Evolutionary conservation across 768 basidiomycete genomes (phyloP), one percentile per base, ranked within the genome.

Genomic region (Termitomyces eurrhizus): DNA sequence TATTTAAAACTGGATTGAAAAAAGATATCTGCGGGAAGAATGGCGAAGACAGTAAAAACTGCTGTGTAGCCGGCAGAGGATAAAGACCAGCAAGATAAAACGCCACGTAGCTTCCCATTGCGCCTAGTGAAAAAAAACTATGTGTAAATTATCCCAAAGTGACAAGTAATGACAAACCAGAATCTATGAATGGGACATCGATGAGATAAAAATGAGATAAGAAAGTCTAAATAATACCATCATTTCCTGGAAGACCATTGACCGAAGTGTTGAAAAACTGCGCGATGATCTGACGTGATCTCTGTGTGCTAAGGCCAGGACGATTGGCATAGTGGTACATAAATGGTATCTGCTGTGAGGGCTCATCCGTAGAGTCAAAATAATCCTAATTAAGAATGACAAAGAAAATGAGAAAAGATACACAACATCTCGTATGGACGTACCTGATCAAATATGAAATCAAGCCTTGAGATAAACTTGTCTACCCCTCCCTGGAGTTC

Each of bases 321-420:
- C 75, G 73, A 67, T 86, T 80, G 2, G 82, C 85, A 64, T 88
- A 88, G 71, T 88, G 85, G 65, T 86, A 87, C 85, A 87, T 87
- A 69, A 80, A 85, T 0, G 85, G 85, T 64, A 88, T 87, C 64
- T 86, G 84, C 64, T 86, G 84, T 3, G 85, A 86, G 0, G 85
- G 85, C 64, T 88, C 86, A 65, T 88, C 78, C 9, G 85, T 85
- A 0, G 78, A 74, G 59, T 87, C 86, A 62, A 87, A 87, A 69
- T 85, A 88, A 44, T 75, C 74, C 80, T 86, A 26, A 4, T 50
- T 13, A 8, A 36, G 1, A 35, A 8, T 4, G 26, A 45, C 13
- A 18, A 14, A 13, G 7, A 39, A 14, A 11, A 52, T 32, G 18
- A 41, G 29, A 6, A 46, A 52, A 21, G 13, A 56, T 48, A 45